Evolutionary conservation across 106 monocot genomes (phyloP), one percentile per base, ranked within the genome.

Genomic region (Narthecium ossifragum): DNA sequence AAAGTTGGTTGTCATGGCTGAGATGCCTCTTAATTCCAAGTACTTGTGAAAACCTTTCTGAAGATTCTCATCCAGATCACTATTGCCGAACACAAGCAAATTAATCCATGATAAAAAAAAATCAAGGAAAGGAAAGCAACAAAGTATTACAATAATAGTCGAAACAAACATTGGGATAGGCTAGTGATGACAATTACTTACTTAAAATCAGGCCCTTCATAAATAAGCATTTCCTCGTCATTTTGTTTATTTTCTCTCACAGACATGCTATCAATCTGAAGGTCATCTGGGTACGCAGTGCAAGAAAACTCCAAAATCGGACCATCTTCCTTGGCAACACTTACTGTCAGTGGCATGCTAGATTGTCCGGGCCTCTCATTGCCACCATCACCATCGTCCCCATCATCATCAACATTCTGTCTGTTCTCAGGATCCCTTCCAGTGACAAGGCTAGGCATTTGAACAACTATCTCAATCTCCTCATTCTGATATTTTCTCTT

Each of bases 1-100:
- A 65, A 78, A 89, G 55, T 74, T 73, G 17, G 76, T 81, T 0
- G 62, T 78, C 30, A 63, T 62, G 11, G 80, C 53, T 5, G 80
- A 69, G 50, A 89, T 67, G 59, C 84, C 84, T 55, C 89, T 77
- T 22, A 75, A 54, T 41, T 84, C 81, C 57, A 89, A 52, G 27
- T 89, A 84, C 64, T 80, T 78, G 70, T 76, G 66, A 18, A 84
- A 81, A 34, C 79, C 74, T 41, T 81, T 84, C 72, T 89, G 89
- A 34, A 89, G 78, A 41, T 84, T 78, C 69, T 89, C 84, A 58
- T 80, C 84, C 33, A 89, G 74, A 63, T 89, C 78, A 46, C 89
- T 89, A 68, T 26, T n/a, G 22, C 30, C 15, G 0, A 8, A 55
- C 37, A 48, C 22, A 31, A 10, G 17, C n/a, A 37, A 40, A 12